A percentile compares a stretch with the other conserved stretches of the same genome.
phyloP scores from a whole-genome alignment of 139 green algal genomes.

The Zygnema circumcarinatum region DNA sequence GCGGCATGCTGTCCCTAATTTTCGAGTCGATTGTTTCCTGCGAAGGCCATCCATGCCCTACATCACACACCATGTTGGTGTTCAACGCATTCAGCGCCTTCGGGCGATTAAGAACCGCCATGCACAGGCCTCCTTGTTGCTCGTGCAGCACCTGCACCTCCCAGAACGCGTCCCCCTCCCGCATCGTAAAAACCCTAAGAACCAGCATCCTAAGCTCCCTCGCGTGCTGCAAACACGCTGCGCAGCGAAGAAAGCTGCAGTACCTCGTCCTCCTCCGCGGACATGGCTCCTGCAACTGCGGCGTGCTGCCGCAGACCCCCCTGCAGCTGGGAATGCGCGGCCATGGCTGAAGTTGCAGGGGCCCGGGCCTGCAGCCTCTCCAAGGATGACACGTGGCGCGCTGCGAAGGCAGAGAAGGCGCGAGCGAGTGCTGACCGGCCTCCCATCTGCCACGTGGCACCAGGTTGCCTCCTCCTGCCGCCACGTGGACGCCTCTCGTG shows the following conservation, averaged over 20 bases:
- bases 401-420: background rate
- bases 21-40: too few relatives aligned
- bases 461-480: too few relatives aligned
- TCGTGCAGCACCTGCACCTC: slow-evolving; percentile 15
- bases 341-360: background rate
- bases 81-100: slow-evolving; percentile 53
- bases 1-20: too few relatives aligned
- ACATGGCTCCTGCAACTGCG: background rate
- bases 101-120: slow-evolving; percentile 49
- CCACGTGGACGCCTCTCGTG: too few relatives aligned
- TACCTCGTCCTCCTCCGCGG: background rate
- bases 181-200: too few relatives aligned
- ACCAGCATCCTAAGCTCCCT: too few relatives aligned
- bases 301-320: background rate
- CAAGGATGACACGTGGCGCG: background rate
- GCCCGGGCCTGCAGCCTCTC: background rate
- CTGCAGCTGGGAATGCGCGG: background rate
- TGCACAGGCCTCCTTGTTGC: slow-evolving; percentile 3
- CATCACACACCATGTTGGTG: slow-evolving; percentile 35
- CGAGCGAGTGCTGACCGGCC: background rate
- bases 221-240: too few relatives aligned
- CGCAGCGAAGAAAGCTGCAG: background rate
- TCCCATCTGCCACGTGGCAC: background rate
- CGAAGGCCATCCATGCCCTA: too few relatives aligned
- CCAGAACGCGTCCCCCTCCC: too few relatives aligned